Evolutionary conservation across 441 rosid species (phyloP).

Genomic region (Lepidium campestre): DNA sequence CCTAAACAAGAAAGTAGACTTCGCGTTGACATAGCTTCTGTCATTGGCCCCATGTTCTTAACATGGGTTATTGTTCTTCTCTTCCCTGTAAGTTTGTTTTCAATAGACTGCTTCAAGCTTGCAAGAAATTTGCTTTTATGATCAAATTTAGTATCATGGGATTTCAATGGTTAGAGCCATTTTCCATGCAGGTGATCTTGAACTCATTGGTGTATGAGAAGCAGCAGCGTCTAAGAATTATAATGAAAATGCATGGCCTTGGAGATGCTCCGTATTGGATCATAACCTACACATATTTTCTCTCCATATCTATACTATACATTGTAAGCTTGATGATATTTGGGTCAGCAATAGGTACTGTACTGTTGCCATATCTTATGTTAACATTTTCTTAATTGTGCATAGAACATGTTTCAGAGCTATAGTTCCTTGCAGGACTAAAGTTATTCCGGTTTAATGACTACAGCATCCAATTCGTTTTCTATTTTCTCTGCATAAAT

Average conservation of each 20-base stretch:
- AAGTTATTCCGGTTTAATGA: slow-evolving; percentile 66
- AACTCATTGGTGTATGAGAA: slow-evolving; percentile 72
- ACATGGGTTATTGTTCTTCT: slow-evolving; percentile 24
- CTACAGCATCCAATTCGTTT: slow-evolving; percentile 65
- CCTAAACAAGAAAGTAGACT: slow-evolving; percentile 48
- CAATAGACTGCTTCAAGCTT: not conserved
- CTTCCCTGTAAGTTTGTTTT: slow-evolving; percentile 69
- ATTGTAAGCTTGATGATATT: slow-evolving; percentile 59
- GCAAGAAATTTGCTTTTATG: not conserved
- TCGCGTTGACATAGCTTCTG: slow-evolving; percentile 62
- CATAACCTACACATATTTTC: slow-evolving; percentile 73
- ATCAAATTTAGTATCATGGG: not conserved
- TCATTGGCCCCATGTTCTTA: slow-evolving; percentile 81
- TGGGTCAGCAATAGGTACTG: slow-evolving; percentile 44
- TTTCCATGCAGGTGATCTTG: slow-evolving; percentile 57
- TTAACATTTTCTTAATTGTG: not conserved
- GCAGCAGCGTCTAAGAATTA: slow-evolving; percentile 67
- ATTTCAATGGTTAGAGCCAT: not conserved
- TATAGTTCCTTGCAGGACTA: slow-evolving; percentile 34
- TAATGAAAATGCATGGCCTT: slow-evolving; percentile 98
- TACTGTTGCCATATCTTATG: not conserved
- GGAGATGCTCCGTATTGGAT: slow-evolving; percentile 91
- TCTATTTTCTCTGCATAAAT: slow-evolving; percentile 70
- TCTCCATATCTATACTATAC: slow-evolving; percentile 54
- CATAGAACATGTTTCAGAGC: not conserved